phyloP scores from a whole-genome alignment of 2,329 filamentous ascomycete species.

The Dactylonectria macrodidyma region DNA sequence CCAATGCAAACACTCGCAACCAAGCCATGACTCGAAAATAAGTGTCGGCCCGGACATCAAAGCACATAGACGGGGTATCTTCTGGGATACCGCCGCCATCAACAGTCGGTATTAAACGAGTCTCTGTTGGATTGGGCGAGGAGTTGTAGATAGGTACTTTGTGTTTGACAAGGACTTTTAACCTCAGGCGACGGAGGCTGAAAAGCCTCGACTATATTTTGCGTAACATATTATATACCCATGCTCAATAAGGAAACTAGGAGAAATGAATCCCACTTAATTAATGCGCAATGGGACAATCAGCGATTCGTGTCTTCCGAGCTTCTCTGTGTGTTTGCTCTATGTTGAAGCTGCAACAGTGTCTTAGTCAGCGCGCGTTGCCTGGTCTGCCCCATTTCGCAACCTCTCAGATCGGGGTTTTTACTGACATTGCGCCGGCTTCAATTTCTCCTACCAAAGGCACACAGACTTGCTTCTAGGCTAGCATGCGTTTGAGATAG shows the following conservation, averaged over 20 bases:
- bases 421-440: constrained; percentile 2
- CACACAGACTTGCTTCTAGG: neutral
- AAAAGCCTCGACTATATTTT: neutral
- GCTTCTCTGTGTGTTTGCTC: neutral
- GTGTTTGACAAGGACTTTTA: neutral
- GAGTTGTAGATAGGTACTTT: neutral
- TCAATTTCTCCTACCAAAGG: neutral
- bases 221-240: constrained; percentile 17
- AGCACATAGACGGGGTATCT: neutral
- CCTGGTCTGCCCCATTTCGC: constrained; percentile 7
- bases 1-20: neutral
- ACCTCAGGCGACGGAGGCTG: neutral
- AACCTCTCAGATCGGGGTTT: neutral
- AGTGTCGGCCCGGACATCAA: neutral
- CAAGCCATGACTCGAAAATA: neutral
- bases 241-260: constrained; percentile 9
- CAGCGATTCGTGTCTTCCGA: neutral
- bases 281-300: constrained; percentile 4
- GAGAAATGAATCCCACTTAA: constrained; percentile 16
- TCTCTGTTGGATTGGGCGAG: neutral
- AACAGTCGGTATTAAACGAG: neutral
- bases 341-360: neutral
- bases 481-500: neutral
- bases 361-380: constrained; percentile 25
- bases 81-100: neutral